These are phyloP conservation scores for Boletus reticuloceps DNA, from an alignment of 768 basidiomycete species.

Conservation along the genomic window DNA sequence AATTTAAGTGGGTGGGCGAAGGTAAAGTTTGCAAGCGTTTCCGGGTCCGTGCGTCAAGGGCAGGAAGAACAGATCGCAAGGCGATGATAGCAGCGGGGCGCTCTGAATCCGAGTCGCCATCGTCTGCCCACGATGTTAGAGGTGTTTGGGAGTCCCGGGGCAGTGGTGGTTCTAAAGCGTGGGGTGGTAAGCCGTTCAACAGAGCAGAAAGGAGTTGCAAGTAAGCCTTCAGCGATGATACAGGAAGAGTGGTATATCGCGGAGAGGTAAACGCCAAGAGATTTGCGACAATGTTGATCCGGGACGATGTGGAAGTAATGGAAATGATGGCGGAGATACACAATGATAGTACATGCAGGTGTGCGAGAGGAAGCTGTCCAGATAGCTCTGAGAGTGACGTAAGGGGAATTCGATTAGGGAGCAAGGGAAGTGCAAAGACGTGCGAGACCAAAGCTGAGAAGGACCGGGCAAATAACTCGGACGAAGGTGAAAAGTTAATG, in stretches of 20 bases:
- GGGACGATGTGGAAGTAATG: constrained; percentile 30
- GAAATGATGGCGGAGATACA: constrained; percentile 30
- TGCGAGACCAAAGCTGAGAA: constrained; percentile 44
- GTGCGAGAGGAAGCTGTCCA: constrained; percentile 56
- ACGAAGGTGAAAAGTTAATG: constrained; percentile 31
- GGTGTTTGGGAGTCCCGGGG: constrained; percentile 11
- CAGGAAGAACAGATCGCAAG: constrained; percentile 33
- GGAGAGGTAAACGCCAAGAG: constrained; percentile 62
- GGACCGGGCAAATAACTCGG: constrained; percentile 24
- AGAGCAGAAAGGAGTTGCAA: constrained; percentile 50
- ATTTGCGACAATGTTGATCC: constrained; percentile 70
- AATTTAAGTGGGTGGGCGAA: constrained; percentile 48
- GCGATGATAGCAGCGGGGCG: constrained; percentile 34
- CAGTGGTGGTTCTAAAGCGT: constrained; percentile 48
- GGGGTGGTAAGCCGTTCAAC: constrained; percentile 50
- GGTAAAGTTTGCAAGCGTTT: constrained; percentile 63
- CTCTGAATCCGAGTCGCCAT: constrained; percentile 44
- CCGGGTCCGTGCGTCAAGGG: constrained; percentile 55
- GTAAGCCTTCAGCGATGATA: constrained; percentile 48
- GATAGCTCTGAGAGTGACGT: constrained; percentile 62
- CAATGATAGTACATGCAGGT: constrained; percentile 33
- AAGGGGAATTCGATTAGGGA: constrained; percentile 74
- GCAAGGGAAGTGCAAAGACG: constrained; percentile 70
- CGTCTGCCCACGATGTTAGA: constrained; percentile 23
- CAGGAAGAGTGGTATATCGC: constrained; percentile 51